Base-by-base conservation (phyloP, 495 filamentous ascomycete genomes). In the Penicillium antarcticum region DNA sequence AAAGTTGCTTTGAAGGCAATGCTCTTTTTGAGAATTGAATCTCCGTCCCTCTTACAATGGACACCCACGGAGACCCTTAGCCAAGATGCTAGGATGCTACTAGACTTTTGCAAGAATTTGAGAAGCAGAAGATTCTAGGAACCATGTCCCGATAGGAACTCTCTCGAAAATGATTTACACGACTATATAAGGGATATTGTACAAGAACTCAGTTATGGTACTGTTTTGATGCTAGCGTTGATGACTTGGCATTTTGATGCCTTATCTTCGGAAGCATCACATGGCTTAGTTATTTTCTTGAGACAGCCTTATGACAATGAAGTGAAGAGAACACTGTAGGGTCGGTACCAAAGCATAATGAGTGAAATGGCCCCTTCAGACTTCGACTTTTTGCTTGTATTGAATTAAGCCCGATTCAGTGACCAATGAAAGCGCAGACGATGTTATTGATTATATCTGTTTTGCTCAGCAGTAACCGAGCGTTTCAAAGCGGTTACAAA, bases 391-490 rank as follows among this genome's bases (percentile, higher is more conserved):
- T 38, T 8, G 4, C 21, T 16, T 38, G 12, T n/a, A 4, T 8
- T 45, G 26, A 33, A 33, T 45, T 45, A 23, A 45, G 32, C 24
- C 42, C 17, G 5, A 17, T 45, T 8, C 12, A 38, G 36, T 38
- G 36, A 38, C 7, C 36, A 38, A 12, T 16, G 35, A 2, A 6
- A 37, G 35, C 2, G n/a, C 8, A 37, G 14, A 37, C 10, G n/a
- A n/a, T 23, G 21, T 3, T 3, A 23, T 23, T 1, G 14, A 37
- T 37, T 37, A 37, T 37, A 16, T 37, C 16, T 37, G 35, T 4
- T n/a, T 37, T 37, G n/a, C 18, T 42, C 39, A 42, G 24, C 12
- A 42, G 39, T 42, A 42, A 26, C 39, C 39, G 39, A 42, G 39
- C 19, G 24, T 26, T 42, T 13, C 18, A 5, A 26, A 10, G 11